phyloP scores from a whole-genome alignment of 2,329 filamentous ascomycete genomes.

The Hirsutella minnesotensis region DNA sequence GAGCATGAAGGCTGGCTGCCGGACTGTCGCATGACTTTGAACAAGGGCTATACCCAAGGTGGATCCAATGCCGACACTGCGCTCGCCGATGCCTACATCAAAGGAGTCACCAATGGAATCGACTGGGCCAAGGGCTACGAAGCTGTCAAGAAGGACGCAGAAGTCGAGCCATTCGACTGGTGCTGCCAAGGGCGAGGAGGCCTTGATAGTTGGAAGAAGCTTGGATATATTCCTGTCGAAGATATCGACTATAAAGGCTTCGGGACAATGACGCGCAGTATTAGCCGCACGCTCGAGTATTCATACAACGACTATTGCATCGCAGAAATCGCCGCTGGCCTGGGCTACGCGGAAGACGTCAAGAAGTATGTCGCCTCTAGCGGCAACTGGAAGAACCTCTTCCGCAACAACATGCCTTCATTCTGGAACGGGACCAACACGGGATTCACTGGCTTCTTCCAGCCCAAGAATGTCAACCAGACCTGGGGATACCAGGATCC shows the following conservation, averaged over 20 bases:
- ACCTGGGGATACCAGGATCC: constrained; percentile 62
- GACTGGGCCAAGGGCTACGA: constrained; percentile 58
- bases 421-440: constrained; percentile 45
- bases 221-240: constrained; percentile 60
- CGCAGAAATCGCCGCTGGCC: constrained; percentile 44
- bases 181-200: constrained; percentile 59
- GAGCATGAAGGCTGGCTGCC: constrained; percentile 58
- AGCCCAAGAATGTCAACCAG: constrained; percentile 54
- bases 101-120: constrained; percentile 48
- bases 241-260: constrained; percentile 55
- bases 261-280: constrained; percentile 58
- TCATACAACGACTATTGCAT: constrained; percentile 68
- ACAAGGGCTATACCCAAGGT: constrained; percentile 62
- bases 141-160: constrained; percentile 61
- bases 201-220: constrained; percentile 56
- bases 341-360: constrained; percentile 42
- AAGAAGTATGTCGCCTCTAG: constrained; percentile 48
- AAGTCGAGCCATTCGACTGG: constrained; percentile 60
- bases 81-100: constrained; percentile 55
- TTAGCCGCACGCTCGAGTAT: constrained; percentile 67
- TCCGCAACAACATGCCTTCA: constrained; percentile 46
- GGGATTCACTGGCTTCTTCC: constrained; percentile 58
- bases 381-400: constrained; percentile 58
- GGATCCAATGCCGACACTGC: constrained; percentile 64
- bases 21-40: constrained; percentile 66